Percentiles rank a stretch among this genome's conserved stretches.
Conservation (phyloP, 1,139 yeast species). For the Saccharomyces hybrid region DNA sequence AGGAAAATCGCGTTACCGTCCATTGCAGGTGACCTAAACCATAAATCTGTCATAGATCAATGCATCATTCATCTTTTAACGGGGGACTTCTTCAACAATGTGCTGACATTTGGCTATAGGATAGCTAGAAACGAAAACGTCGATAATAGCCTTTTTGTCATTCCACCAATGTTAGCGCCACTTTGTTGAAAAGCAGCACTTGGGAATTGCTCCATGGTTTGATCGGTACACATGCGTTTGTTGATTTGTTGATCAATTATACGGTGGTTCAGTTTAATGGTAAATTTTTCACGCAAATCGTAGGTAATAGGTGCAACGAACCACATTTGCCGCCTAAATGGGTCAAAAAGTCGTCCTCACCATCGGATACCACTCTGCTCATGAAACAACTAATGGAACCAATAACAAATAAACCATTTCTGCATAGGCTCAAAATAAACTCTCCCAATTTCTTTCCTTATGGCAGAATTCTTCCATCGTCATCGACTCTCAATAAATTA, state of each 20-base stretch:
- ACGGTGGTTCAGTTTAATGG: slow-evolving; percentile 18
- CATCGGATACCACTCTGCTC: not conserved
- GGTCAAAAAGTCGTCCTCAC: slow-evolving; percentile 2
- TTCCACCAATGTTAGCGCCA: slow-evolving; percentile 18
- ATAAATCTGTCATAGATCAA: slow-evolving; percentile 19
- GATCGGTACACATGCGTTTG: slow-evolving; percentile 23
- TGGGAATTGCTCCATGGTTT: slow-evolving; percentile 23
- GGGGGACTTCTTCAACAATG: slow-evolving; percentile 17
- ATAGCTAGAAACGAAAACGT: slow-evolving; percentile 17
- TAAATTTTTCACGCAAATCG: slow-evolving; percentile 16
- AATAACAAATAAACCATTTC: not conserved
- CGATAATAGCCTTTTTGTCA: slow-evolving; percentile 16
- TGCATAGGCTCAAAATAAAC: not conserved
- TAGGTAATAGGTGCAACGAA: slow-evolving; percentile 22
- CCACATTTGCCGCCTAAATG: slow-evolving; percentile 21
- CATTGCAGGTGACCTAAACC: slow-evolving; percentile 5
- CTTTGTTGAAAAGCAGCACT: slow-evolving; percentile 13
- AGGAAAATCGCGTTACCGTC: slow-evolving; percentile 7
- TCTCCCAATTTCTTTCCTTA: slow-evolving; percentile 4
- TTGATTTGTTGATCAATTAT: slow-evolving; percentile 20
- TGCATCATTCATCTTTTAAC: slow-evolving; percentile 17
- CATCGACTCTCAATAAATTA: not conserved
- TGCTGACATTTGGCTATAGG: slow-evolving; percentile 24
- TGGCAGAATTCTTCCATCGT: not conserved
- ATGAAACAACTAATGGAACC: not conserved